Base-by-base conservation (phyloP, 2,329 filamentous ascomycete species). In the Metarhizium rileyi region DNA sequence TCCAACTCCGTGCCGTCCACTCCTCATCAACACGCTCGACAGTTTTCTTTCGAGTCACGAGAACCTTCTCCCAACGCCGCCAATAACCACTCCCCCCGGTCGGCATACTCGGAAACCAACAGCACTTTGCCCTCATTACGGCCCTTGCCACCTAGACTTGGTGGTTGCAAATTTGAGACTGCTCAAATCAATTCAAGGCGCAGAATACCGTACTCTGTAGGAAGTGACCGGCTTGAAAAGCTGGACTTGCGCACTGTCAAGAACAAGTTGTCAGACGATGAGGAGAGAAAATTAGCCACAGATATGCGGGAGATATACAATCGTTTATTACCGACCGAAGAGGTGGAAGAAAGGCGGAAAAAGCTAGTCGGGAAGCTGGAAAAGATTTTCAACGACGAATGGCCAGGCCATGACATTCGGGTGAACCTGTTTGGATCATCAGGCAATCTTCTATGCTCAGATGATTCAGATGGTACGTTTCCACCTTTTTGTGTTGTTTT, bases 391-490 rank as follows among this genome's bases (percentile, higher is more conserved):
- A 93, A 94, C 61, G 79, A 87, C 7, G 83, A 94, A 63, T 98
- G 91, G 88, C 93, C 93, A 1, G 89, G 87, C 1, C 85, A 89
- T 60, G 79, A 94, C 53, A 96, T 96, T 61, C 83, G 80, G 57
- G 93, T 96, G 33, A 85, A 93, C 65, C 81, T 97, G 16, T 98
- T 98, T 76, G 93, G 93, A n/a, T 97, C 93, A 5, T 97, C 93
- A 4, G 93, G 93, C 44, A 98, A 98, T 67, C 72, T 93, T 65
- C 73, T 98, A 50, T 96, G 90, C 68, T 95, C 91, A 30, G 90
- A 89, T 66, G 90, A 96, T 63, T 98, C 93, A 47, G 93, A 98
- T 72, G 88, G 90, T 95, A 73, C 60, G 83, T 73, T 16, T 14
- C n/a, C 4, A 9, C 10, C 30, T 16, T 16, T 25, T 18, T 7